Conservation (phyloP, 345 rosid genomes). For the Pistacia integerrima region DNA sequence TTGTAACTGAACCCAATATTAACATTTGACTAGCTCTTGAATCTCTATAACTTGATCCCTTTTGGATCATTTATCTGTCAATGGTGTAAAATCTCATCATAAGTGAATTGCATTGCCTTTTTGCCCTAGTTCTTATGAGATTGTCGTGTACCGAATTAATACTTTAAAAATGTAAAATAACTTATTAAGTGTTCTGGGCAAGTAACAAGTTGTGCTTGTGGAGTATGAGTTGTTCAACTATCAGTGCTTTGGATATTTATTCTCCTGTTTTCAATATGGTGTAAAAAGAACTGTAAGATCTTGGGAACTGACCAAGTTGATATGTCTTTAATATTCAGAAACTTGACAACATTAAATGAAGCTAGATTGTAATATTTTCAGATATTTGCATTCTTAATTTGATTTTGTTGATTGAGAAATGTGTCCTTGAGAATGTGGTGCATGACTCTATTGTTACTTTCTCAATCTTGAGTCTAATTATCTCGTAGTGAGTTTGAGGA, state of each 20-base stretch:
- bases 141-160: background rate
- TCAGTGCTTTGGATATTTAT: background rate
- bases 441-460: background rate
- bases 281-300: background rate
- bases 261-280: background rate
- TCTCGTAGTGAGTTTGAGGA: slow-evolving; percentile 55
- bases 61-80: background rate
- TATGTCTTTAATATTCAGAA: slow-evolving; percentile 2
- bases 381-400: background rate
- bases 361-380: too few species aligned
- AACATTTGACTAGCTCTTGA: background rate
- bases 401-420: slow-evolving; percentile 4
- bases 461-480: too few species aligned
- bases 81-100: background rate
- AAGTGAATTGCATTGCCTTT: background rate
- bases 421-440: background rate
- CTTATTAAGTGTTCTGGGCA: background rate
- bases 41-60: background rate
- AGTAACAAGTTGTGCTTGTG: background rate
- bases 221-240: background rate
- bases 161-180: background rate
- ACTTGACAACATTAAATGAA: background rate
- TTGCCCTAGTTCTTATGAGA: background rate
- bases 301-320: slow-evolving; percentile 2
- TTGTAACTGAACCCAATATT: background rate